Evolutionary conservation across 345 rosid species (phyloP).

Genomic region (Kernera saxatilis): DNA sequence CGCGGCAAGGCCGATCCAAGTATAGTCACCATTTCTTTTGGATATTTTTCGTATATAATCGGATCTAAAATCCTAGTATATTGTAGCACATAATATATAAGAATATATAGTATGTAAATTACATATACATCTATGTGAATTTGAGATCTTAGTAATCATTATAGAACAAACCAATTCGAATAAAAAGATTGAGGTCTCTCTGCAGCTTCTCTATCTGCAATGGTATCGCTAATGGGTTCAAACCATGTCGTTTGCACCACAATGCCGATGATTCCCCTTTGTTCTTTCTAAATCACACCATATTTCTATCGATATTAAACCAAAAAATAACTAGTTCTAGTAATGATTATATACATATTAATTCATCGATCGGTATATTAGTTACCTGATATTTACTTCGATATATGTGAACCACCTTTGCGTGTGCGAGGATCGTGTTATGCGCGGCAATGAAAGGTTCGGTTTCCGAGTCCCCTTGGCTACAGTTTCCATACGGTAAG

Average conservation of each 20-base stretch:
- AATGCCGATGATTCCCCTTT: conserved; percentile 52
- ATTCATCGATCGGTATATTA: neutral
- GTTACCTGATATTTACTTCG: conserved; percentile 51
- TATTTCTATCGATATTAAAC: neutral
- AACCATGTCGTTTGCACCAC: conserved; percentile 52
- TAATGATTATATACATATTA: neutral
- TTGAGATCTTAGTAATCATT: neutral
- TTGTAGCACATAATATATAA: neutral
- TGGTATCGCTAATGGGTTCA: conserved; percentile 48
- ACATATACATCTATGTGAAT: neutral
- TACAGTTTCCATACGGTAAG: conserved; percentile 38
- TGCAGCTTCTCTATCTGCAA: conserved; percentile 41
- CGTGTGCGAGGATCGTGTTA: conserved; percentile 49
- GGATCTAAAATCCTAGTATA: conserved; percentile 53
- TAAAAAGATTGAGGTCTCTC: conserved; percentile 56
- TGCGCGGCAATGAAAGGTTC: conserved; percentile 57
- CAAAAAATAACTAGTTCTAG: neutral
- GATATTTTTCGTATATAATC: conserved; percentile 47
- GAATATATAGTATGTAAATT: neutral
- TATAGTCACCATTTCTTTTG: conserved; percentile 43
- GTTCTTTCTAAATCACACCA: conserved; percentile 29
- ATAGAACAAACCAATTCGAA: conserved; percentile 43
- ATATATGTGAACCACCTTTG: conserved; percentile 42
- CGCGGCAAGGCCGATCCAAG: conserved; percentile 44
- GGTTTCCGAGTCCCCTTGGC: conserved; percentile 38